phyloP scores from a whole-genome alignment of 306 rosid genomes.

The Psophocarpus tetragonolobus region DNA sequence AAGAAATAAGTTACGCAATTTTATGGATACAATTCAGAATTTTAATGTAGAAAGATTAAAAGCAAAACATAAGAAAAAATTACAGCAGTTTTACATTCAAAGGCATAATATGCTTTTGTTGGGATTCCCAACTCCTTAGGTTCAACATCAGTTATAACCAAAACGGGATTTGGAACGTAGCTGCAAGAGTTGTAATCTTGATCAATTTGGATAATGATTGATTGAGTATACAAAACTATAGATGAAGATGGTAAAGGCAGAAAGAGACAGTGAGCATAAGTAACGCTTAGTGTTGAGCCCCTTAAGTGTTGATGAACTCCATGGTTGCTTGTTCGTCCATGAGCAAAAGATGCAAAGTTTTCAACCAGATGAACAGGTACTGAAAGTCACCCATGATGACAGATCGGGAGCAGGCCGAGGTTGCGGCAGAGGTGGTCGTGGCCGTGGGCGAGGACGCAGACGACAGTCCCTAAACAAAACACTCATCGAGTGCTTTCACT shows the following conservation, averaged over 20 bases:
- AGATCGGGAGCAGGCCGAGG: neutral
- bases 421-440: neutral
- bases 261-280: neutral
- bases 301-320: too few relatives aligned
- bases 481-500: too few relatives aligned
- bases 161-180: conserved; percentile 84
- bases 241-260: neutral
- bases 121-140: conserved; percentile 96
- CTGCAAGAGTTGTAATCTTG: conserved; percentile 43
- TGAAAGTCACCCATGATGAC: neutral
- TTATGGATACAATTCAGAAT: neutral
- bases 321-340: too few relatives aligned
- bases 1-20: neutral
- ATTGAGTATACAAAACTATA: neutral
- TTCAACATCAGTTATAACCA: conserved; percentile 89
- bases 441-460: neutral
- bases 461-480: too few relatives aligned
- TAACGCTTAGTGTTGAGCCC: neutral
- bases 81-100: conserved; percentile 42
- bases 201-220: conserved; percentile 8
- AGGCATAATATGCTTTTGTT: conserved; percentile 90
- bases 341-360: too few relatives aligned
- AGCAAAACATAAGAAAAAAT: neutral
- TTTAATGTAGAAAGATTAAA: neutral
- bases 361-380: neutral